These are phyloP conservation scores for Glycine tomentella DNA, from an alignment of 306 rosid species.

Conservation along the genomic window DNA sequence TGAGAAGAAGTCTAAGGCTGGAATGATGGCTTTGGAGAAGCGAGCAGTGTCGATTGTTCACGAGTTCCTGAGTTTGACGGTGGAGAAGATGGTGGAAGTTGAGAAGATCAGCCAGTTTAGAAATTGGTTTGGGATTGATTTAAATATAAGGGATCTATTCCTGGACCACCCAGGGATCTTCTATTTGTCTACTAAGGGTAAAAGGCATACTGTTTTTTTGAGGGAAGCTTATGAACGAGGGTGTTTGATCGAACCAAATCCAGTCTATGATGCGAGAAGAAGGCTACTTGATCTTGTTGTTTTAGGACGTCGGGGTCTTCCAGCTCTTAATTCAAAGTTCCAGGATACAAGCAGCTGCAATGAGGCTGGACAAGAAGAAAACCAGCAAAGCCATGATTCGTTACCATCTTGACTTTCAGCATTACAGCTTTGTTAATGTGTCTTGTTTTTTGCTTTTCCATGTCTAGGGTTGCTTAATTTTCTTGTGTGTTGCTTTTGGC, in stretches of 20 bases:
- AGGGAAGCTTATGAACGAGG: conserved; percentile 96
- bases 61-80: conserved; percentile 86
- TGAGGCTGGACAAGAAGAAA: conserved; percentile 47
- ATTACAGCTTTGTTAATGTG: conserved; percentile 18
- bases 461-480: conserved; percentile 17
- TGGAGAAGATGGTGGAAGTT: conserved; percentile 95
- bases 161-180: conserved; percentile 88
- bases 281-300: conserved; percentile 80
- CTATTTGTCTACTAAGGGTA: conserved; percentile 91
- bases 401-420: neutral
- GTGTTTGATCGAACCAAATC: conserved; percentile 76
- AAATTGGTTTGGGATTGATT: conserved; percentile 70
- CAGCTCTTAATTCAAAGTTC: conserved; percentile 51
- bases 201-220: conserved; percentile 81
- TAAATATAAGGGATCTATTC: conserved; percentile 77
- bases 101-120: conserved; percentile 75
- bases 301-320: conserved; percentile 70
- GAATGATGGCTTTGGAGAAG: conserved; percentile 70
- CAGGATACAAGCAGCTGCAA: conserved; percentile 47
- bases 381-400: conserved; percentile 24
- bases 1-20: conserved; percentile 59
- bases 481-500: conserved; percentile 23
- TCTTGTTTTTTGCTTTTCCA: conserved; percentile 16
- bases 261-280: conserved; percentile 83
- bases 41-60: conserved; percentile 84